Base-by-base conservation (phyloP, 352 stramenopile genomes). In the Phytophthora sansomeana region DNA sequence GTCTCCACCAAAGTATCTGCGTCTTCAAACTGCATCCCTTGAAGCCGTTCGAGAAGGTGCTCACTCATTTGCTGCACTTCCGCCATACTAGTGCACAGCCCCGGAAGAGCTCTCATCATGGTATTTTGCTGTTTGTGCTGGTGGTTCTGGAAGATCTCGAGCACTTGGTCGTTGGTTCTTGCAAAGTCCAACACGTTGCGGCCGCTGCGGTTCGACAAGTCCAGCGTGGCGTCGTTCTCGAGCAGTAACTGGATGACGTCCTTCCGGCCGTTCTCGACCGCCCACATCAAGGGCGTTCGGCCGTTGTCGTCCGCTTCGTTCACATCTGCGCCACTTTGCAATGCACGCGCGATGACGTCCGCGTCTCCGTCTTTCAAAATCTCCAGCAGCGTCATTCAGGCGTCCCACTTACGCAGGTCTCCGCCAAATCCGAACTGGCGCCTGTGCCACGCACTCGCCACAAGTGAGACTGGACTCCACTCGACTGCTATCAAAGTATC, bases 361-460 rank as follows among this genome's bases (percentile, higher is more conserved):
- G 46, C 16, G 35, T 57, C 51, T 7, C 50, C 60, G 3, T 0
- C 30, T 47, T 52, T 21, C 17, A 56, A 44, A 14, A 26, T 26
- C 8, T 69, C 39, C 9, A 69, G 6, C 8, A 64, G 33, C 33
- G 42, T 38, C 59, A 67, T 67, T 29, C 36, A n/a, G n/a, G n/a
- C n/a, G n/a, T n/a, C n/a, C n/a, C n/a, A n/a, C n/a, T n/a, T n/a
- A n/a, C n/a, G n/a, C n/a, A n/a, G n/a, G n/a, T n/a, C n/a, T n/a
- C n/a, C n/a, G n/a, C n/a, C n/a, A n/a, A n/a, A n/a, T n/a, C n/a
- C n/a, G n/a, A n/a, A n/a, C n/a, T n/a, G n/a, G n/a, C n/a, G n/a
- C n/a, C n/a, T n/a, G n/a, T n/a, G n/a, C n/a, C n/a, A n/a, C n/a
- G n/a, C n/a, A n/a, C n/a, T n/a, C n/a, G n/a, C n/a, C n/a, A n/a